These are phyloP conservation scores for Paraphaeosphaeria sporulosa DNA, from an alignment of 2,329 filamentous ascomycete genomes.

Conservation along the genomic window DNA sequence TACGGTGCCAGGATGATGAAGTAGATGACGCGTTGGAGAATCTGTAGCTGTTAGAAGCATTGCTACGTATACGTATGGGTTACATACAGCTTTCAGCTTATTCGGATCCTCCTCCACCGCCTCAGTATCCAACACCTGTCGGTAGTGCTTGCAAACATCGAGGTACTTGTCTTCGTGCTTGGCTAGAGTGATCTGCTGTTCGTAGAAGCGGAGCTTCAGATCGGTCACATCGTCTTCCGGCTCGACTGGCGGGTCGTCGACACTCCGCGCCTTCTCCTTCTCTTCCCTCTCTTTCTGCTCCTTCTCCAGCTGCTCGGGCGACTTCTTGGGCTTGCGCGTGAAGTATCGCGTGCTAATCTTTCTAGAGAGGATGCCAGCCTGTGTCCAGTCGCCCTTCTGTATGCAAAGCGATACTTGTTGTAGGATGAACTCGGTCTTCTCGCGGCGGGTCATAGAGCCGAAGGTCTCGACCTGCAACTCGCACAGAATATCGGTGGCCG, in stretches of 20 bases:
- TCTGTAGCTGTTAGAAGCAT: slow-evolving; percentile 57
- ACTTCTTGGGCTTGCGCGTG: slow-evolving; percentile 88
- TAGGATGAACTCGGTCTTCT: slow-evolving; percentile 99
- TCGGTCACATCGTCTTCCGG: slow-evolving; percentile 92
- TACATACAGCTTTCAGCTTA: slow-evolving; percentile 82
- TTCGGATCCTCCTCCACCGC: slow-evolving; percentile 88
- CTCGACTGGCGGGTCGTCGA: slow-evolving; percentile 78
- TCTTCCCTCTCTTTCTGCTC: slow-evolving; percentile 85
- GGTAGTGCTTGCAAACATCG: slow-evolving; percentile 97
- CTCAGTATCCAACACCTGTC: slow-evolving; percentile 95
- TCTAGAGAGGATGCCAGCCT: slow-evolving; percentile 89
- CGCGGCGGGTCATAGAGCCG: slow-evolving; percentile 93
- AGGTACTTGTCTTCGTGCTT: slow-evolving; percentile 99
- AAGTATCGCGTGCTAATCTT: slow-evolving; percentile 98
- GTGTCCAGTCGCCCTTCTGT: slow-evolving; percentile 93
- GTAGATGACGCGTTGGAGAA: slow-evolving; percentile 94
- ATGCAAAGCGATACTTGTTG: slow-evolving; percentile 95
- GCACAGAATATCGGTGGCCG: slow-evolving; percentile 91
- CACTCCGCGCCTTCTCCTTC: slow-evolving; percentile 80
- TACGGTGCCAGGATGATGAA: slow-evolving; percentile 96
- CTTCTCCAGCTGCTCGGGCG: slow-evolving; percentile 86
- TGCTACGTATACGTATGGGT: background rate
- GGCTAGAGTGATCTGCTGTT: slow-evolving; percentile 93
- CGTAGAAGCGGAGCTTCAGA: slow-evolving; percentile 93
- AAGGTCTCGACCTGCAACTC: slow-evolving; percentile 99